A percentile compares a stretch with the other conserved stretches of the same genome.
These are phyloP conservation scores for Candida loeiensis DNA, from an alignment of 805 yeast genomes.

Conservation along the genomic window DNA sequence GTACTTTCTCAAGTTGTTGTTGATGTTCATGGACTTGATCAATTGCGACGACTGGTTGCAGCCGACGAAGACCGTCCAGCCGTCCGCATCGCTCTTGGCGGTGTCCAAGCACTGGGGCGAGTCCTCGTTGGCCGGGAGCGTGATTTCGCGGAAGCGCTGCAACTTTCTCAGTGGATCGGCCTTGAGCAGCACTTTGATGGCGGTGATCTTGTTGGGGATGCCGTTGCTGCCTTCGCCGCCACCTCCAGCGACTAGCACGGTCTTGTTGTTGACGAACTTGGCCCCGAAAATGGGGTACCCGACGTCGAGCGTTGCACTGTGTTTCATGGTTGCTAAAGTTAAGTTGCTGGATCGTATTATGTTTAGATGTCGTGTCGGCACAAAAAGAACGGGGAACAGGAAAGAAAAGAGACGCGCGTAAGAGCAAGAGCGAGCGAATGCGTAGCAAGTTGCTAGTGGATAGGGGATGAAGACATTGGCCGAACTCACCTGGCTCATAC, in stretches of 20 bases:
- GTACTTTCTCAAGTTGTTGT: conserved; percentile 71
- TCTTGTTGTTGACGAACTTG: conserved; percentile 57
- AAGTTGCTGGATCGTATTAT: no score
- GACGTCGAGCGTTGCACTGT: conserved; percentile 30
- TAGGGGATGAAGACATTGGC: no score
- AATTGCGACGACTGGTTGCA: conserved; percentile 65
- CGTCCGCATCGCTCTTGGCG: conserved; percentile 29
- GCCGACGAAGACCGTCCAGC: conserved; percentile 60
- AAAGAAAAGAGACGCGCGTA: no score
- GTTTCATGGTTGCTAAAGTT: neutral
- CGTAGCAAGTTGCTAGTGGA: no score
- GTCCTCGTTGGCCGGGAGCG: conserved; percentile 64
- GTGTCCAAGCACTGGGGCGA: conserved; percentile 83
- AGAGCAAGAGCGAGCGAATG: no score
- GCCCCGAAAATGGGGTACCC: conserved; percentile 85
- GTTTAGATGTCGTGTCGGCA: no score
- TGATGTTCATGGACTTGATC: conserved; percentile 53
- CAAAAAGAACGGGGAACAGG: no score
- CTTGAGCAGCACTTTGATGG: conserved; percentile 54
- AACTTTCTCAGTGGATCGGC: conserved; percentile 40
- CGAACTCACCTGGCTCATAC: no score
- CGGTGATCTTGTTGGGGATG: conserved; percentile 77
- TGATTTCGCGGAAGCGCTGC: conserved; percentile 61
- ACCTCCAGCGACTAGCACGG: conserved; percentile 81
- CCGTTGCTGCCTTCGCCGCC: conserved; percentile 95